Percentiles rank a stretch among this genome's conserved stretches.
These are phyloP conservation scores for Trichoderma asperellum DNA, from an alignment of 2,329 filamentous ascomycete genomes.

Conservation along the genomic window DNA sequence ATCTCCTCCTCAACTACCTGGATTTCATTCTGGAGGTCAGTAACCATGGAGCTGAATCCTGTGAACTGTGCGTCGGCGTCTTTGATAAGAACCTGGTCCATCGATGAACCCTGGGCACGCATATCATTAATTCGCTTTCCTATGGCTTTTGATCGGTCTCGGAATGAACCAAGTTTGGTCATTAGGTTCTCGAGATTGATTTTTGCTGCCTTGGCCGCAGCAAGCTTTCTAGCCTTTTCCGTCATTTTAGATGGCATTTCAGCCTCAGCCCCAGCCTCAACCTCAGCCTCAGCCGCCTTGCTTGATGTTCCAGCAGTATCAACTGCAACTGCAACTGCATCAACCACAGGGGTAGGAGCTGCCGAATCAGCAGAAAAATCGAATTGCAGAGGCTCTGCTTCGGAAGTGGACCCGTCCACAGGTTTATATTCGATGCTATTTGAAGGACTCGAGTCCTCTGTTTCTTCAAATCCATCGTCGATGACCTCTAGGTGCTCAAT, in stretches of 20 bases:
- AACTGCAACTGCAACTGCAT: neutral
- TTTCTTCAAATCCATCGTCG: conserved; percentile 33
- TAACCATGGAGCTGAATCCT: conserved; percentile 40
- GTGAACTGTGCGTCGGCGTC: conserved; percentile 36
- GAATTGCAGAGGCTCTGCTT: neutral
- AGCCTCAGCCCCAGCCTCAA: neutral
- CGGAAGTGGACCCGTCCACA: neutral
- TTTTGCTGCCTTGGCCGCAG: conserved; percentile 35
- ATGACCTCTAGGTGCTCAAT: conserved; percentile 46
- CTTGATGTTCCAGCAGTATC: neutral
- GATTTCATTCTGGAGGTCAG: conserved; percentile 42
- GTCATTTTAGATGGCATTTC: neutral
- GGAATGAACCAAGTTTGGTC: conserved; percentile 41
- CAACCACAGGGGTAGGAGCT: neutral
- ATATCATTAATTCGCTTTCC: conserved; percentile 40
- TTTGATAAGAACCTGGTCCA: conserved; percentile 35
- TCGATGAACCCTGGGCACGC: conserved; percentile 33
- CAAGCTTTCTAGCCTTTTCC: conserved; percentile 32
- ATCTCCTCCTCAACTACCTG: conserved; percentile 45
- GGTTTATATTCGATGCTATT: conserved; percentile 7
- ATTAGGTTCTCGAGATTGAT: conserved; percentile 42
- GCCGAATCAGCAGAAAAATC: neutral
- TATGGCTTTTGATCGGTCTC: conserved; percentile 39
- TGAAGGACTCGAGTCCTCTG: conserved; percentile 26
- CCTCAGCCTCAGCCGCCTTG: neutral